phyloP scores from a whole-genome alignment of 805 yeast species.

The Barnettozyma sucrosica region DNA sequence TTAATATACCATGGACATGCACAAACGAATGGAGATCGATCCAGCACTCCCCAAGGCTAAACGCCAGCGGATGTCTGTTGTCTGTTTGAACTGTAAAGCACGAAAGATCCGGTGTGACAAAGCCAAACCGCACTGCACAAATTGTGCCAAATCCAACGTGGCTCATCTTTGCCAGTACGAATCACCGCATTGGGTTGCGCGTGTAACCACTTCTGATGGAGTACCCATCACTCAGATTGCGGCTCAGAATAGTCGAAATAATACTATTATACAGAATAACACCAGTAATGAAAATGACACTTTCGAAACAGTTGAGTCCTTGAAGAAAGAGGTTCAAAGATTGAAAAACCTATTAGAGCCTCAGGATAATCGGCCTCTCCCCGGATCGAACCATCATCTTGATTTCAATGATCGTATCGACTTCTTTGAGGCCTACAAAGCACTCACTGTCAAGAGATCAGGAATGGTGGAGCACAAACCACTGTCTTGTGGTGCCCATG shows the following conservation, averaged over 20 bases:
- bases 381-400: background rate
- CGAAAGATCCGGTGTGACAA: constrained; percentile 39
- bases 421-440: constrained; percentile 18
- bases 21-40: background rate
- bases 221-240: constrained; percentile 8
- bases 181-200: constrained; percentile 25
- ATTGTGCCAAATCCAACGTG: constrained; percentile 29
- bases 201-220: constrained; percentile 12
- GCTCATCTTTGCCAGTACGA: constrained; percentile 24
- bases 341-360: background rate
- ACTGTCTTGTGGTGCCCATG: constrained; percentile 15
- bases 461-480: constrained; percentile 26
- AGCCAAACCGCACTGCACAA: constrained; percentile 31
- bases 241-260: background rate
- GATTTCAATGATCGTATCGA: constrained; percentile 14
- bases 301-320: background rate
- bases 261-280: background rate
- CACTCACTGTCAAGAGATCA: constrained; percentile 21
- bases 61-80: constrained; percentile 34
- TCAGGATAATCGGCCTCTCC: background rate
- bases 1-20: background rate
- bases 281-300: background rate
- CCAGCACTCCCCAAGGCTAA: constrained; percentile 7
- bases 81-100: constrained; percentile 33
- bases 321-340: constrained; percentile 6